Evolutionary conservation across 768 basidiomycete species (phyloP), one percentile per base, ranked within the genome.

Genomic region (Boletellus sp.): DNA sequence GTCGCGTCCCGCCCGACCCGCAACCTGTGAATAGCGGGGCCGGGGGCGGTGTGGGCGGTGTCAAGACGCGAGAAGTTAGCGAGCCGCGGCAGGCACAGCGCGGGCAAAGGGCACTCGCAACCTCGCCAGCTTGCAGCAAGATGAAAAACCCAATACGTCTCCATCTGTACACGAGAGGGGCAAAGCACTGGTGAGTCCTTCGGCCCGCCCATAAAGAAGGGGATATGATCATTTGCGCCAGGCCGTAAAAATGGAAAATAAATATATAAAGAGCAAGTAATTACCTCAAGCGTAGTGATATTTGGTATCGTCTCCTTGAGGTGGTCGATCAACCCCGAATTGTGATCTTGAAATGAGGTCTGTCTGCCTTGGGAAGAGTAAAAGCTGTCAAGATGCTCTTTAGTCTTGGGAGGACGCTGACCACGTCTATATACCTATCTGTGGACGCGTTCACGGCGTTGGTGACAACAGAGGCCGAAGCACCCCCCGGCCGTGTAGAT

Each of bases 351-450:
- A 61, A 91, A 91, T 5, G 86, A 85, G 3, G 88, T 90, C 58
- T 83, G 81, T 55, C 90, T 78, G 39, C 90, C 90, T 70, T 91
- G 90, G 12, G 88, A 90, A 42, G 88, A 89, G 71, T 91, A 91
- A 70, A 90, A 90, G 63, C 88, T 90, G 54, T 22, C 37, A 28
- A 35, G 37, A 10, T 26, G 33, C 37, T 7, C 31, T 10, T 60
- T 22, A 63, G 49, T 16, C 43, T n/a, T 20, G 33, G n/a, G 41
- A 36, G n/a, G 23, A 38, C 42, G 32, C 41, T 13, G 19, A 39
- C 34, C n/a, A 47, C 35, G 19, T 41, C 16, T 52, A 45, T 63
- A 45, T 58, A 85, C 85, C 87, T 89, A 67, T 92, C 90, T 35
- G 88, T 82, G 44, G 86, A 87, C n/a, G 88, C 89, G 58, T 90